Base-by-base conservation (phyloP, 176 grass and related monocot genomes). In the Oryza nivara region DNA sequence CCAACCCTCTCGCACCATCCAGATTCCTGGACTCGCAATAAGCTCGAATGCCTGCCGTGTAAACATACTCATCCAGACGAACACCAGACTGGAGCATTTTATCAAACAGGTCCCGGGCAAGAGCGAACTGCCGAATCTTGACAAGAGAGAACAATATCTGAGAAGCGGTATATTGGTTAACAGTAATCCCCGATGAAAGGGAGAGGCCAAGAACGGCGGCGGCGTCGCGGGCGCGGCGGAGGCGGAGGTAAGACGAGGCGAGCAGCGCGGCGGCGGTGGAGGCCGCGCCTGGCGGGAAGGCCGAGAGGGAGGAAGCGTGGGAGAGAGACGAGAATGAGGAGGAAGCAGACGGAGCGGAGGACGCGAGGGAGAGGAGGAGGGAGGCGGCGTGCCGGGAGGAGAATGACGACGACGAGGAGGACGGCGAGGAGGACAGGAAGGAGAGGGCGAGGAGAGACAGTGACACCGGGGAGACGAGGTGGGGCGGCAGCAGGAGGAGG, bases 91-190 rank as follows among this genome's bases (percentile, higher is more conserved):
- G 60, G 2, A 80, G 58, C 80, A 89, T 88, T 89, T 89, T 73
- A 80, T 94, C 90, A 8, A 97, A 97, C 88, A 94, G 49, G 8
- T 84, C 73, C 17, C 69, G 70, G 73, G 83, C 90, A 41, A 91
- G 86, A 61, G 81, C 84, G 49, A 91, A 91, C 63, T 82, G 85
- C 69, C 94, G 70, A 72, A 80, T 71, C 76, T 80, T 85, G 23
- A 82, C 61, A 12, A 97, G 56, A 16, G 77, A 65, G 7, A 86
- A 87, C 81, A 92, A 67, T 70, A 94, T 87, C 36, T 92, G 88
- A 34, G 85, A 92, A 76, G 86, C 72, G 7, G 92, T 94, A 36
- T 75, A 82, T 1, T 64, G 41, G 64, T 92, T 88, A 2, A 84
- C 25, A 35, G 77, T 19, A 26, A 92, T 52, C 26, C 85, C 77